Evolutionary conservation across 1,284 basidiomycete species (phyloP).

Genomic region (Puccinia coronata): DNA sequence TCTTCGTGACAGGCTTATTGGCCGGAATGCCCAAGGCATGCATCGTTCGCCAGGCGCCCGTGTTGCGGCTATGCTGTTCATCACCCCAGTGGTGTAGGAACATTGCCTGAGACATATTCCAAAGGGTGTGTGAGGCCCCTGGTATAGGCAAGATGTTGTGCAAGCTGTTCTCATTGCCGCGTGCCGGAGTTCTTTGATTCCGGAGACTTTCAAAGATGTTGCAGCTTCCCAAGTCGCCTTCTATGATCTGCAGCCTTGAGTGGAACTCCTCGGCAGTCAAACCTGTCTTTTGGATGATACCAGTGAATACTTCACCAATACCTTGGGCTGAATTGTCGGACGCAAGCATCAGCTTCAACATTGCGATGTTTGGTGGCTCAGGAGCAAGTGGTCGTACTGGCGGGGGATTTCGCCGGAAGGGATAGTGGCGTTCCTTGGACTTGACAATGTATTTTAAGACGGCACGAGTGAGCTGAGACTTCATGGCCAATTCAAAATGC

Average conservation of each 20-base stretch:
- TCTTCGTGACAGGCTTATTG: slow-evolving; percentile 2
- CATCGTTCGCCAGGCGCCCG: background rate
- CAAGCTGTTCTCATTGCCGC: background rate
- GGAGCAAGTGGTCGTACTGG: background rate
- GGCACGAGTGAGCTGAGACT: background rate
- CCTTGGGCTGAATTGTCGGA: slow-evolving; percentile 15
- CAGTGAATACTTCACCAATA: background rate
- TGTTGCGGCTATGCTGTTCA: background rate
- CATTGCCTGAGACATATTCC: slow-evolving; percentile 17
- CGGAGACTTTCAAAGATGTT: background rate
- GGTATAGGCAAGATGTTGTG: background rate
- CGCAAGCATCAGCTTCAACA: slow-evolving; percentile 8
- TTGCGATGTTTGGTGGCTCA: background rate
- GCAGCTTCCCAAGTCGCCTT: background rate
- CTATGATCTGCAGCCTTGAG: background rate
- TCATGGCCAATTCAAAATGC: background rate
- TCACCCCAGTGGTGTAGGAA: background rate
- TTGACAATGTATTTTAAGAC: background rate
- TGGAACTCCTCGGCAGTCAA: background rate
- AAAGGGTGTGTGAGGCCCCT: background rate
- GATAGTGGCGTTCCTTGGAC: background rate
- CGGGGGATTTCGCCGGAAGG: background rate
- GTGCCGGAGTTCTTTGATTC: background rate
- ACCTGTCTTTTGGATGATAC: background rate
- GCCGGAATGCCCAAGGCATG: background rate